Base-by-base conservation (phyloP, 2,329 filamentous ascomycete genomes). In the Aspergillus hortae region DNA sequence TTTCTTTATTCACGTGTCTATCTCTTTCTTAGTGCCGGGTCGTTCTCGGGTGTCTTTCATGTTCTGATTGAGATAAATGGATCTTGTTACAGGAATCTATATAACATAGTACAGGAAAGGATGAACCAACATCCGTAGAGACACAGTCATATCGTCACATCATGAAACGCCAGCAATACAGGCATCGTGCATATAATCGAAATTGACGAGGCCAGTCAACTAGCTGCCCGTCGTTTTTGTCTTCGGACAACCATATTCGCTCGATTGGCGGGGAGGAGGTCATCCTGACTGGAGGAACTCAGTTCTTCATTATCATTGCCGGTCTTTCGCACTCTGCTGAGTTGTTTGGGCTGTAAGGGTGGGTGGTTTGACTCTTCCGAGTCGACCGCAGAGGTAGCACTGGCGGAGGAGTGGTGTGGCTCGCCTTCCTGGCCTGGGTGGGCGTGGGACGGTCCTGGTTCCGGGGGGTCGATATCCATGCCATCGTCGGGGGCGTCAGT, bases 21-120 rank as follows among this genome's bases (percentile, higher is more conserved):
- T 49, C 46, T 15, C 43, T 46, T 27, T 33, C 7, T 51, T 27
- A n/a, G 17, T 35, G 32, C 19, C 38, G 14, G 33, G 44, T 49
- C 17, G 42, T 4, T 30, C 27, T 30, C 27, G 2, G 7, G 6
- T 9, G 2, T 30, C 27, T 11, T 30, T 30, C 27, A 6, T 30
- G 27, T 30, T 11, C 27, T 30, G 27, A 9, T 30, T 30, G 27
- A 30, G 27, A 30, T 30, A 7, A 30, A 30, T 30, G 27, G 7
- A 30, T 30, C 7, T 30, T 30, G 27, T 30, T 30, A 30, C 7
- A 30, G 27, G 27, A 30, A 30, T 30, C 27, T 30, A 30, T 30
- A 30, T 30, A 30, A 30, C 27, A 30, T 30, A 11, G 27, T 30
- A 30, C 10, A 30, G 27, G 6, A 11, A 30, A 30, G 9, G 6